phyloP scores from a whole-genome alignment of 2,329 filamentous ascomycete species.

The Claviceps monticola region DNA sequence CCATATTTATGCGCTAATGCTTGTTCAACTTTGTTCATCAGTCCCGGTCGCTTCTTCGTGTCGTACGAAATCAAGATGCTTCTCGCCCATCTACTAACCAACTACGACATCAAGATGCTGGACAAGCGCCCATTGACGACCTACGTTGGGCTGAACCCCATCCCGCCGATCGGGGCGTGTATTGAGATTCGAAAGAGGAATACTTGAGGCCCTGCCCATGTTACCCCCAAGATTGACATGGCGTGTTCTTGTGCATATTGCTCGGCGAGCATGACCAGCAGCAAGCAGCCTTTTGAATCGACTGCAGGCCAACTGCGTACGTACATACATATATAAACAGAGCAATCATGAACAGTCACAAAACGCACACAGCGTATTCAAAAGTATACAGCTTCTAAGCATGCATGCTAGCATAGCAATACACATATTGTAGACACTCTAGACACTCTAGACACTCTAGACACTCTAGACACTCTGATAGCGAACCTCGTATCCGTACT shows the following conservation, averaged over 20 bases:
- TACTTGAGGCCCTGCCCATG: not conserved
- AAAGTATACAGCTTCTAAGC: not conserved
- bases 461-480: not conserved
- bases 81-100: slow-evolving; percentile 32
- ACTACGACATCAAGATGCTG: slow-evolving; percentile 37
- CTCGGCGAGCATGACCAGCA: no score
- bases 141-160: slow-evolving; percentile 30
- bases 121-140: slow-evolving; percentile 23
- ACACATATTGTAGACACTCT: not conserved
- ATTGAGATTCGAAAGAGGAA: slow-evolving; percentile 14
- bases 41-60: slow-evolving; percentile 42
- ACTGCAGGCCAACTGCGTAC: no score
- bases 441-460: not conserved
- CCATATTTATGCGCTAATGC: not conserved
- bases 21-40: not conserved
- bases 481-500: no score
- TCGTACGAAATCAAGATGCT: slow-evolving; percentile 42
- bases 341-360: not conserved
- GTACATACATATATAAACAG: no score
- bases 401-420: not conserved
- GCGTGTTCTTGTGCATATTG: not conserved
- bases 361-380: not conserved
- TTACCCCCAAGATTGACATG: not conserved
- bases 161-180: slow-evolving; percentile 14
- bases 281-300: no score